Evolutionary conservation across 768 basidiomycete genomes (phyloP).

Genomic region (Mycena rosella): DNA sequence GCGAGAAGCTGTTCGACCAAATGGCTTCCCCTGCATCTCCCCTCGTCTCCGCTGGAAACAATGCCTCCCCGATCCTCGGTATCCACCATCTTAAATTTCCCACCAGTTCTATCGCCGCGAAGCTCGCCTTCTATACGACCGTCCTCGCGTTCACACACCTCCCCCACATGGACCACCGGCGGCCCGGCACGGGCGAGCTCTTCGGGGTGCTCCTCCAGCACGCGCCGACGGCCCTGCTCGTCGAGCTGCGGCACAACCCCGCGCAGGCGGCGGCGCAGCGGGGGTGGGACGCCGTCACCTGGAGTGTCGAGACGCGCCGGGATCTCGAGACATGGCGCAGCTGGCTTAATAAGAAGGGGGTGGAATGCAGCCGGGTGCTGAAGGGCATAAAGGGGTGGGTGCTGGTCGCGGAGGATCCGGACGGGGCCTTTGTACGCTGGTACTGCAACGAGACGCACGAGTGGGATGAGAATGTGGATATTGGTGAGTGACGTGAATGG

Average conservation of each 20-base stretch:
- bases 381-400: conserved; percentile 18
- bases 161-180: conserved; percentile 12
- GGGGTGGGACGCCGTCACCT: conserved; percentile 26
- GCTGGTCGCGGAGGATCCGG: conserved; percentile 19
- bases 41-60: too few species aligned
- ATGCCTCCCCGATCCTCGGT: conserved; percentile 13
- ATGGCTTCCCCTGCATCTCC: too few species aligned
- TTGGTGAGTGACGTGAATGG: not conserved
- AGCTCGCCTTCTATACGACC: conserved; percentile 18
- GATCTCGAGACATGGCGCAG: conserved; percentile 24
- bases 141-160: conserved; percentile 21
- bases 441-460: conserved; percentile 25
- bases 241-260: conserved; percentile 16
- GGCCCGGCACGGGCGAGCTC: not conserved
- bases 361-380: conserved; percentile 17
- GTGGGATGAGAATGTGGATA: conserved; percentile 19
- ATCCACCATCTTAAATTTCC: conserved; percentile 11
- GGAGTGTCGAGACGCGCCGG: conserved; percentile 20
- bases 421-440: conserved; percentile 22
- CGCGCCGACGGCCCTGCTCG: conserved; percentile 9
- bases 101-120: conserved; percentile 10
- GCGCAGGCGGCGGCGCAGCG: conserved; percentile 17
- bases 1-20: too few species aligned
- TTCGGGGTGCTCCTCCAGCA: conserved; percentile 21
- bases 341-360: not conserved